Evolutionary conservation across 2,329 filamentous ascomycete genomes (phyloP).

Genomic region (Cercospora brassicicola): DNA sequence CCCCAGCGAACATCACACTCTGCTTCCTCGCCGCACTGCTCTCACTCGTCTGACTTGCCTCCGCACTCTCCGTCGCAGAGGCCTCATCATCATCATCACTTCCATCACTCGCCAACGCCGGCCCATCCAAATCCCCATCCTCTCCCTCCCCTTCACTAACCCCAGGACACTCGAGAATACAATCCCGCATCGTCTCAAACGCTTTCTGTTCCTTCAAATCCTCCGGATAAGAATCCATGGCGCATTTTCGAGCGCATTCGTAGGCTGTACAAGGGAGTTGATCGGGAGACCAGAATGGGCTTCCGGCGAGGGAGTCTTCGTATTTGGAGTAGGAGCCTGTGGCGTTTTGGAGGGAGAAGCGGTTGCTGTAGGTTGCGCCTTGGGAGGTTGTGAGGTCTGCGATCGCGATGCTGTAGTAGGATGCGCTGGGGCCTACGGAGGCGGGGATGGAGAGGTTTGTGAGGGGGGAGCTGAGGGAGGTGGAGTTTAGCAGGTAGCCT

Average conservation of each 20-base stretch:
- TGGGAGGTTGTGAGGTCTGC: constrained; percentile 30
- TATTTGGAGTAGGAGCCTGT: constrained; percentile 35
- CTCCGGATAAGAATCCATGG: constrained; percentile 31
- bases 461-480: constrained; percentile 30
- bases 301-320: constrained; percentile 34
- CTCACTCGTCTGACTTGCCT: not conserved
- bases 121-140: constrained; percentile 21
- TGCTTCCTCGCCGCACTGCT: constrained; percentile 2
- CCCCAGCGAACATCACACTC: constrained; percentile 1
- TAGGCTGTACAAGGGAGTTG: constrained; percentile 34
- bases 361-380: constrained; percentile 31
- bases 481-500: constrained; percentile 41
- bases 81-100: not conserved
- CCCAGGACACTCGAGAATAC: constrained; percentile 35
- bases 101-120: constrained; percentile 11
- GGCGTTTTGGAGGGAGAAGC: constrained; percentile 33
- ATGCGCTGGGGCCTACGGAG: constrained; percentile 35
- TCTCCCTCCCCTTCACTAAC: constrained; percentile 20
- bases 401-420: constrained; percentile 38
- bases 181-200: constrained; percentile 32
- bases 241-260: constrained; percentile 36
- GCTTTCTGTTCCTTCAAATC: constrained; percentile 31
- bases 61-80: constrained; percentile 8
- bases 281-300: constrained; percentile 36
- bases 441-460: constrained; percentile 38